phyloP scores from a whole-genome alignment of 2,329 filamentous ascomycete genomes.

The Claviceps cyperi region DNA sequence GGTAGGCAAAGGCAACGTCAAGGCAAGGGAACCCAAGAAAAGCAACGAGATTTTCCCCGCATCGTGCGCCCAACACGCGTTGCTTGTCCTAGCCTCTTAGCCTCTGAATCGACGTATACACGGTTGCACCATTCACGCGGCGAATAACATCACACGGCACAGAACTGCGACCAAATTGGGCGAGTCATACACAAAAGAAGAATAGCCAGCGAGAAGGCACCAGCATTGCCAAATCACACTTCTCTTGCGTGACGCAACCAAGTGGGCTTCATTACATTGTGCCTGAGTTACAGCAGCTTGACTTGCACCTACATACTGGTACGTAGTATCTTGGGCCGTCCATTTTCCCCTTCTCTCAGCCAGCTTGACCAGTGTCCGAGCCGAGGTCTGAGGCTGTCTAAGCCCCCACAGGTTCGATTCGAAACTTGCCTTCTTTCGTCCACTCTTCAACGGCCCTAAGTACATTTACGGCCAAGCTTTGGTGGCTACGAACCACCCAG shows the following conservation, averaged over 20 bases:
- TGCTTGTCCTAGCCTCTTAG: slow-evolving; percentile 1
- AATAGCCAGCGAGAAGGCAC: not conserved
- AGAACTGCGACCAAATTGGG: not conserved
- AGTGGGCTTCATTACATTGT: not conserved
- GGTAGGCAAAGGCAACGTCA: not conserved
- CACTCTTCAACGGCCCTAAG: not conserved
- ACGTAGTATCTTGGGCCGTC: not conserved
- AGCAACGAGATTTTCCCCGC: slow-evolving; percentile 3
- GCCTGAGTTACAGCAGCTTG: not conserved
- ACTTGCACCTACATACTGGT: not conserved
- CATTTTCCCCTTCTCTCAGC: not conserved
- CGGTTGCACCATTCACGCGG: not conserved
- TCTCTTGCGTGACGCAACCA: slow-evolving; percentile 3
- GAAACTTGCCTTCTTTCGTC: slow-evolving; percentile 2
- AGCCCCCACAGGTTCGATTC: not conserved
- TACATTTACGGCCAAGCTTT: not conserved
- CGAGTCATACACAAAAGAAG: not conserved
- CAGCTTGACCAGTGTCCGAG: not conserved
- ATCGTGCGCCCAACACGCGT: slow-evolving; percentile 2
- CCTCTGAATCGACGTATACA: not conserved
- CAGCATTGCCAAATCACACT: slow-evolving; percentile 3
- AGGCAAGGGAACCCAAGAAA: not conserved
- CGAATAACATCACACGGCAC: not conserved
- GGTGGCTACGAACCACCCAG: not conserved
- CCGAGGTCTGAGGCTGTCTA: not conserved